These are phyloP conservation scores for Fragosphaeria purpurea DNA, from an alignment of 2,329 filamentous ascomycete genomes.

Conservation along the genomic window DNA sequence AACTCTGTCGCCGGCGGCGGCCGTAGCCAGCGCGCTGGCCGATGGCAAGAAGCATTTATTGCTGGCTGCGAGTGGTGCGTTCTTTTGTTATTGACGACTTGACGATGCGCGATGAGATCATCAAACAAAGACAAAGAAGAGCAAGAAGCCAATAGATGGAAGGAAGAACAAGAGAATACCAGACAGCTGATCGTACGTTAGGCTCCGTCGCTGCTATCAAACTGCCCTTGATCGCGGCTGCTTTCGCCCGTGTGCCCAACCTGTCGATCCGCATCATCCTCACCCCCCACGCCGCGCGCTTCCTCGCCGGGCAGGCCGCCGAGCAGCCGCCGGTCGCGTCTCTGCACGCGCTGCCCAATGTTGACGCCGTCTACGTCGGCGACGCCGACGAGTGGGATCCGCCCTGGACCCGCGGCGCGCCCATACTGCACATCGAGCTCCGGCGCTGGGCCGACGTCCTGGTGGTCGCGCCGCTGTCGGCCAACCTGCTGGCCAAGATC, in stretches of 20 bases:
- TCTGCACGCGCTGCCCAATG: constrained; percentile 52
- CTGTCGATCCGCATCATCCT: constrained; percentile 81
- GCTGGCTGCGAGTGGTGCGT: constrained; percentile 24
- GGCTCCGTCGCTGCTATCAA: constrained; percentile 81
- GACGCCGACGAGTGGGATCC: constrained; percentile 69
- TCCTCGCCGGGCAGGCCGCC: constrained; percentile 62
- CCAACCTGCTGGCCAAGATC: constrained; percentile 81
- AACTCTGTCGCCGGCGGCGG: constrained; percentile 16
- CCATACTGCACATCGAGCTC: constrained; percentile 84
- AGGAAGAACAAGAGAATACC: neutral
- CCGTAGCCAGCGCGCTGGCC: constrained; percentile 21
- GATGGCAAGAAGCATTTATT: constrained; percentile 34
- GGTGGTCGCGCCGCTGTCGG: constrained; percentile 69
- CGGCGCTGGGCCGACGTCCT: constrained; percentile 70
- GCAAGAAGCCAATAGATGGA: no score
- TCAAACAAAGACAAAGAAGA: no score
- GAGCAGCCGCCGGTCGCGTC: constrained; percentile 64
- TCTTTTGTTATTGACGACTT: neutral
- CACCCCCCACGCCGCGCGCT: constrained; percentile 61
- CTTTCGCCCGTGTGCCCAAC: constrained; percentile 34
- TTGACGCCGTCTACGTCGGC: constrained; percentile 74
- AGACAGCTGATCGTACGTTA: neutral
- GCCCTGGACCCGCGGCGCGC: constrained; percentile 68
- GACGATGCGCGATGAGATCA: no score
- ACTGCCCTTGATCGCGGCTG: constrained; percentile 53